Evolutionary conservation across 371 early-diverging fungal species (phyloP).

Genomic region (Rhizopus arrhizus): DNA sequence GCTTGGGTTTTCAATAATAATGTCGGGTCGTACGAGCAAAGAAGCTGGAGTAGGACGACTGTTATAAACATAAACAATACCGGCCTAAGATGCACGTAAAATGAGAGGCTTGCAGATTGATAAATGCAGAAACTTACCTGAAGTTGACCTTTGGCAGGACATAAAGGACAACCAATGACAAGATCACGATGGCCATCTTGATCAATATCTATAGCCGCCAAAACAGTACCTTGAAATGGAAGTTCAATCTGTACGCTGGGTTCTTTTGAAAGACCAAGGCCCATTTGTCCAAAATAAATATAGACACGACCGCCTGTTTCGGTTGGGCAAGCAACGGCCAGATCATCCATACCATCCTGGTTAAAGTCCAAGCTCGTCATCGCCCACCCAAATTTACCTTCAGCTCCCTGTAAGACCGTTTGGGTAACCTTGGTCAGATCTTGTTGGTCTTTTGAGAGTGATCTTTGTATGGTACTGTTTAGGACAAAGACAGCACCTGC

Average conservation of each 20-base stretch:
- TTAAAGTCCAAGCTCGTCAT: constrained; percentile 79
- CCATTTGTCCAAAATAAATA: constrained; percentile 69
- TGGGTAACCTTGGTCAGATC: constrained; percentile 31
- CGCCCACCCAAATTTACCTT: constrained; percentile 78
- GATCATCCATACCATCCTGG: constrained; percentile 84
- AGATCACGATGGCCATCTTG: constrained; percentile 70
- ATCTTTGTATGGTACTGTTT: constrained; percentile 1
- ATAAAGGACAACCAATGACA: constrained; percentile 72
- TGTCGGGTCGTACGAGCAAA: constrained; percentile 10
- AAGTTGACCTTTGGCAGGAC: constrained; percentile 21
- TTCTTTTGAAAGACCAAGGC: constrained; percentile 40
- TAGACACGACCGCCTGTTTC: constrained; percentile 53
- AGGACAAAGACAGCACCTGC: constrained; percentile 72
- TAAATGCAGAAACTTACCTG: constrained; percentile 37
- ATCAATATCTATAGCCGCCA: constrained; percentile 68
- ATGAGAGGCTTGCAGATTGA: constrained; percentile 6
- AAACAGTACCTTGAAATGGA: constrained; percentile 43
- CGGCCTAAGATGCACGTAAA: constrained; percentile 27
- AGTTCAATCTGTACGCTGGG: constrained; percentile 51
- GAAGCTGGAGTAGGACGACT: constrained; percentile 18
- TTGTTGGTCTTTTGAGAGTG: not conserved
- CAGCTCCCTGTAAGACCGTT: constrained; percentile 31
- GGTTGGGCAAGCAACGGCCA: constrained; percentile 76
- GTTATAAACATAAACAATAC: constrained; percentile 30
- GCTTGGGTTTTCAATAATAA: constrained; percentile 24